Evolutionary conservation across 2,329 filamentous ascomycete genomes (phyloP).

Genomic region (Colletotrichum chlorophyti): DNA sequence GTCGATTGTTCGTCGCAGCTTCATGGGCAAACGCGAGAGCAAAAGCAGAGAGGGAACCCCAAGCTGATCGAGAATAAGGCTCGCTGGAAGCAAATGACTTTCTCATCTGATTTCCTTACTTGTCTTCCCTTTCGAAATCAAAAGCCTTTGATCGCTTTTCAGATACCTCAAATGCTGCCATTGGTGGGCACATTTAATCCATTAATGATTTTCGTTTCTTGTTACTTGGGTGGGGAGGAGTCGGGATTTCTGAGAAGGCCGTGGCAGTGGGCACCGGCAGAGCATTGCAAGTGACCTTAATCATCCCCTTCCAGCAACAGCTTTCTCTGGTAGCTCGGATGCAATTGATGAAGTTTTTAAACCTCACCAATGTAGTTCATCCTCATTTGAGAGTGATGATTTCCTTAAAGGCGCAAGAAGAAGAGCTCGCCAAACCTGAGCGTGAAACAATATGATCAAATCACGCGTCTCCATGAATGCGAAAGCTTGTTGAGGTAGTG

Average conservation of each 20-base stretch:
- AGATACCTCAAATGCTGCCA: slow-evolving; percentile 19
- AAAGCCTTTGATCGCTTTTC: slow-evolving; percentile 17
- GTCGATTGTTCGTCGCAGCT: slow-evolving; percentile 56
- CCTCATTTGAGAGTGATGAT: too few relatives aligned
- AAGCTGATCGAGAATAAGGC: slow-evolving; percentile 22
- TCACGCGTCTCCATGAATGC: too few relatives aligned
- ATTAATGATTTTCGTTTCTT: background rate
- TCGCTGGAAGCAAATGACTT: background rate
- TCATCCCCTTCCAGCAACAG: background rate
- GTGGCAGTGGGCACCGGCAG: background rate
- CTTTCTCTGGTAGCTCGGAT: background rate
- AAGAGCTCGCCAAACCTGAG: too few relatives aligned
- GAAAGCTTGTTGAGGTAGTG: too few relatives aligned
- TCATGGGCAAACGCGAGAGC: slow-evolving; percentile 61
- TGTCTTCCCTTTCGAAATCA: slow-evolving; percentile 2
- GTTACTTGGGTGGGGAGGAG: slow-evolving; percentile 4
- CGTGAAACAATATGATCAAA: too few relatives aligned
- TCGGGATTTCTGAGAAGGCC: background rate
- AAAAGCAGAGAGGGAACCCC: slow-evolving; percentile 52
- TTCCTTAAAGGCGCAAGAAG: too few relatives aligned
- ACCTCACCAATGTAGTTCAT: too few relatives aligned
- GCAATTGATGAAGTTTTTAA: slow-evolving; percentile 5
- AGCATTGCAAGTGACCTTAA: background rate
- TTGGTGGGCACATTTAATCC: slow-evolving; percentile 5
- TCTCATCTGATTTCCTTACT: background rate